Conservation (phyloP, 2,329 filamentous ascomycete species). For the Pseudovirgaria hyperparasitica region DNA sequence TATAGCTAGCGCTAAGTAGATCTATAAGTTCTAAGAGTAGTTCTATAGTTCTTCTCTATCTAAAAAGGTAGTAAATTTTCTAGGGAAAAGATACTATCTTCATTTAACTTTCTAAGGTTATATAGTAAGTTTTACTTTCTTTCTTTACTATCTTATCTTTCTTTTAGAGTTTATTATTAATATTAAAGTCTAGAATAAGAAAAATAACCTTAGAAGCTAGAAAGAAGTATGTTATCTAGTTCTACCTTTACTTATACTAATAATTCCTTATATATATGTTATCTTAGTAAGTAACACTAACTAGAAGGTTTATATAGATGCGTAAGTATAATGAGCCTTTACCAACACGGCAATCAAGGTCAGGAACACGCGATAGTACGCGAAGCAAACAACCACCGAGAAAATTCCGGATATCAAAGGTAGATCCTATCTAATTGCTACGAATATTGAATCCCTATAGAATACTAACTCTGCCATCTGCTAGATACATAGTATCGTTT, state of each 20-base stretch:
- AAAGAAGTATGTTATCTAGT: neutral
- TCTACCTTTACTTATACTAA: neutral
- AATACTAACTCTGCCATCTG: conserved; percentile 1
- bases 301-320: neutral
- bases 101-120: neutral
- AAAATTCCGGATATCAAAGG: neutral
- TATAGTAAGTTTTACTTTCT: too few relatives aligned
- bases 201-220: neutral
- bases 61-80: neutral
- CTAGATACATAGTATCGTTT: conserved; percentile 2
- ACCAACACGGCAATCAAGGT: neutral
- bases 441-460: neutral
- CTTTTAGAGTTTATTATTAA: too few relatives aligned
- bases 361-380: neutral
- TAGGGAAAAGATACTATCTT: neutral
- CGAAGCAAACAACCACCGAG: too few relatives aligned
- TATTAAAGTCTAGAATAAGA: neutral
- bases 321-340: neutral
- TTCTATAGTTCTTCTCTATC: neutral
- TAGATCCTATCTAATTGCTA: neutral
- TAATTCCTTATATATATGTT: neutral
- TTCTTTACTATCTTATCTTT: neutral
- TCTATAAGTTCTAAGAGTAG: neutral
- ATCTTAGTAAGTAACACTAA: neutral
- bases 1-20: neutral